phyloP scores from a whole-genome alignment of 169 alveolate genomes.

The Toxoplasma gondii region DNA sequence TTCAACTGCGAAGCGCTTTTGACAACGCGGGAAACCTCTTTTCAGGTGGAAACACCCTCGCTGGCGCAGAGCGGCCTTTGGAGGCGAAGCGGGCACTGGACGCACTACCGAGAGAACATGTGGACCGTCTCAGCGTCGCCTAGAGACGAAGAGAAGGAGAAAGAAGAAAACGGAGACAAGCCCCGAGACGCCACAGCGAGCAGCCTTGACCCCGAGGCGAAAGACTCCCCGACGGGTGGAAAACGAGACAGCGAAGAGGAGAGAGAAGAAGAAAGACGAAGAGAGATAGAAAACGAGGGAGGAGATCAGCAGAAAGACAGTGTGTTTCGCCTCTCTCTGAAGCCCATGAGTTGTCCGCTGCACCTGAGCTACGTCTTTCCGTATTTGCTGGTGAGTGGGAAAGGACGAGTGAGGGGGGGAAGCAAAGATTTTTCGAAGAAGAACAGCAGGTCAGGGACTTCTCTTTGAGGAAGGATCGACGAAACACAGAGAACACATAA shows the following conservation, averaged over 20 bases:
- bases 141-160: neutral
- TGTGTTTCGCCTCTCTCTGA: neutral
- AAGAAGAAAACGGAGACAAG: neutral
- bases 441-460: too few relatives aligned
- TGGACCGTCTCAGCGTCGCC: conserved; percentile 41
- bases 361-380: conserved; percentile 39
- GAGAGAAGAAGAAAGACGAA: neutral
- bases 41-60: conserved; percentile 95
- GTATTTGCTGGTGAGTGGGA: neutral
- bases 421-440: too few relatives aligned
- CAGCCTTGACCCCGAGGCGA: neutral
- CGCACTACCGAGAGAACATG: conserved; percentile 93
- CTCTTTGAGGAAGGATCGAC: neutral
- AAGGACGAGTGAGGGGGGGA: neutral
- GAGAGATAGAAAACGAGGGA: neutral
- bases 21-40: neutral
- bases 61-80: conserved; percentile 92
- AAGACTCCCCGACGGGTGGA: neutral
- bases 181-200: neutral
- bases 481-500: neutral
- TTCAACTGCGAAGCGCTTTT: too few relatives aligned
- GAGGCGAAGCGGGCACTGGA: conserved; percentile 99
- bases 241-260: neutral
- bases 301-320: neutral
- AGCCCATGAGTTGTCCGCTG: conserved; percentile 68